phyloP scores from a whole-genome alignment of 257 asterid species.

The Fraxinus cuspidata region DNA sequence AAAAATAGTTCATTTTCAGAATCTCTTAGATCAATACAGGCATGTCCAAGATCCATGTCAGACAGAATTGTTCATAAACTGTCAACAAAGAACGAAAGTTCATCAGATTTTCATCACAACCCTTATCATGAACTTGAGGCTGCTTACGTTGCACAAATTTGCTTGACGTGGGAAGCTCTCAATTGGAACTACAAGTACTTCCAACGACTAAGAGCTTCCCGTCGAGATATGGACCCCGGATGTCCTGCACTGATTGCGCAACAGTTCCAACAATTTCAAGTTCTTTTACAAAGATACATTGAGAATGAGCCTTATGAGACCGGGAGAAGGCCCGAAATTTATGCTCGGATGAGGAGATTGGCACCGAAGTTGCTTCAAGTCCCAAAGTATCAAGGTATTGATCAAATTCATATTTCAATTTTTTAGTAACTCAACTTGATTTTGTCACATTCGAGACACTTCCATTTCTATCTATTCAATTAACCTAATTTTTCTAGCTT shows the following conservation, averaged over 20 bases:
- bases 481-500: no score
- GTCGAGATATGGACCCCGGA: conserved; percentile 59
- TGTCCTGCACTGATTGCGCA: conserved; percentile 83
- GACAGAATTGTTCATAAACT: conserved; percentile 64
- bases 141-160: conserved; percentile 88
- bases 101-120: conserved; percentile 46
- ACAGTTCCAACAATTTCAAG: conserved; percentile 85
- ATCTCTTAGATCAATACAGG: conserved; percentile 72
- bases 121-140: conserved; percentile 76
- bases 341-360: conserved; percentile 69
- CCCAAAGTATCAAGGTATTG: conserved; percentile 79
- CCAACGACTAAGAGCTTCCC: conserved; percentile 58
- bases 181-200: conserved; percentile 86
- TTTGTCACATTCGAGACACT: no score
- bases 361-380: conserved; percentile 89
- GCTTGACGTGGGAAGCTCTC: conserved; percentile 90
- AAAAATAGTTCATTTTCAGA: conserved; percentile 39
- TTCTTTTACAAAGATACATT: conserved; percentile 68
- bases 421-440: no score
- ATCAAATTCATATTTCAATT: not conserved
- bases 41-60: conserved; percentile 83
- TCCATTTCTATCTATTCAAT: no score
- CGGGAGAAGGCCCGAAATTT: conserved; percentile 78
- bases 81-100: conserved; percentile 35
- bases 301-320: conserved; percentile 89